Evolutionary conservation across 805 yeast species (phyloP).

Genomic region (Pichia kluyveri): DNA sequence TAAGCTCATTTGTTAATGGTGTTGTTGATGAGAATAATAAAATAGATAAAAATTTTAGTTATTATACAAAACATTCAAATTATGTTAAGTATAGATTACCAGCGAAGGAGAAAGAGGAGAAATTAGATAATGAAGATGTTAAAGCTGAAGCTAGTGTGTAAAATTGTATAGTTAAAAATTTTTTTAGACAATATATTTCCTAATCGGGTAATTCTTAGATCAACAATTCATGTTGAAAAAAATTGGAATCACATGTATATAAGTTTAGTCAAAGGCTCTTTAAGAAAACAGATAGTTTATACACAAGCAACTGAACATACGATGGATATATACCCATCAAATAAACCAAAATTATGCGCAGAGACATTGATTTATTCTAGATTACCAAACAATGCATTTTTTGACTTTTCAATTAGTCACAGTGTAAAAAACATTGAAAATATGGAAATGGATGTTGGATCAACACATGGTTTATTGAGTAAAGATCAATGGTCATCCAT

Average conservation of each 20-base stretch:
- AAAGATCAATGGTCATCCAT: neutral
- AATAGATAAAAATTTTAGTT: constrained; percentile 26
- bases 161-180: no score
- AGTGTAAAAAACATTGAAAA: constrained; percentile 1
- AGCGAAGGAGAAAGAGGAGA: constrained; percentile 31
- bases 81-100: constrained; percentile 33
- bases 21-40: constrained; percentile 20
- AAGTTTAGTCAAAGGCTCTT: no score
- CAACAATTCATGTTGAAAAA: no score
- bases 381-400: neutral
- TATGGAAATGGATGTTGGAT: neutral
- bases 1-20: constrained; percentile 22
- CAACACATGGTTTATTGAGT: neutral
- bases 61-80: constrained; percentile 34
- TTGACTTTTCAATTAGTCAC: neutral
- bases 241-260: no score
- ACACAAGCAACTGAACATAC: no score
- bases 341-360: neutral
- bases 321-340: no score
- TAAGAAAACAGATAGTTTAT: no score
- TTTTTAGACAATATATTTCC: no score
- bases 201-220: no score
- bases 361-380: constrained; percentile 3
- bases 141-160: neutral
- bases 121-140: constrained; percentile 28